Conservation (phyloP, 2,329 filamentous ascomycete genomes). For the Fusarium caatingaense region DNA sequence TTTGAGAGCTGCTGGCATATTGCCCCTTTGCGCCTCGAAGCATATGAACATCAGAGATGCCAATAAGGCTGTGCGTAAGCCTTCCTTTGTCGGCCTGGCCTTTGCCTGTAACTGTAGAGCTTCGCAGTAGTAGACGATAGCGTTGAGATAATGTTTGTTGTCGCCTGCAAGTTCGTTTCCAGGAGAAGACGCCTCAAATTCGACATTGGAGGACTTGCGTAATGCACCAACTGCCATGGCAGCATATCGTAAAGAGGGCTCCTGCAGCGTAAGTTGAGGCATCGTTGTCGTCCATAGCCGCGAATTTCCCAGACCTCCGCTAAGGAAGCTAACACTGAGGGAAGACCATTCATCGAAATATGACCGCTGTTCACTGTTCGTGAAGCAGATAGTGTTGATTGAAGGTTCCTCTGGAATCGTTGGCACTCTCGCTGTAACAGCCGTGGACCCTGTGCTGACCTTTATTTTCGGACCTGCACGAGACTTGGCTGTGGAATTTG, state of each 20-base stretch:
- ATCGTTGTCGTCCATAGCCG: conserved; percentile 55
- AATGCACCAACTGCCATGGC: conserved; percentile 57
- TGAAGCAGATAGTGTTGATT: conserved; percentile 52
- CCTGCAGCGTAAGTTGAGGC: conserved; percentile 54
- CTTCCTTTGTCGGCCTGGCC: conserved; percentile 52
- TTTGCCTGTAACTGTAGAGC: conserved; percentile 55
- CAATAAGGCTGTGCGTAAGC: conserved; percentile 53
- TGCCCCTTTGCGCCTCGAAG: conserved; percentile 56
- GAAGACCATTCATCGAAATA: conserved; percentile 55
- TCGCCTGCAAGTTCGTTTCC: conserved; percentile 35
- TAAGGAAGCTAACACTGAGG: conserved; percentile 52
- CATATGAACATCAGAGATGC: conserved; percentile 56
- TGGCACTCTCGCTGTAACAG: conserved; percentile 48
- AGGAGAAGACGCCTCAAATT: conserved; percentile 33
- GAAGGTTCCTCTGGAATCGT: conserved; percentile 49
- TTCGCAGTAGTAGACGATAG: conserved; percentile 55
- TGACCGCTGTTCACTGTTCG: conserved; percentile 48
- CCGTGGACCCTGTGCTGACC: conserved; percentile 29
- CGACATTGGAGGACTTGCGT: conserved; percentile 49
- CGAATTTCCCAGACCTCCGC: conserved; percentile 50
- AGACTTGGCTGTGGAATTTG: conserved; percentile 11
- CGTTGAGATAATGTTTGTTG: conserved; percentile 56
- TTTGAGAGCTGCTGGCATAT: conserved; percentile 55
- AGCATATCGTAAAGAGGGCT: conserved; percentile 53
- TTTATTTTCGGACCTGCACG: conserved; percentile 29